These are phyloP conservation scores for Cotoneaster glaucophyllus DNA, from an alignment of 306 rosid species.

Conservation along the genomic window DNA sequence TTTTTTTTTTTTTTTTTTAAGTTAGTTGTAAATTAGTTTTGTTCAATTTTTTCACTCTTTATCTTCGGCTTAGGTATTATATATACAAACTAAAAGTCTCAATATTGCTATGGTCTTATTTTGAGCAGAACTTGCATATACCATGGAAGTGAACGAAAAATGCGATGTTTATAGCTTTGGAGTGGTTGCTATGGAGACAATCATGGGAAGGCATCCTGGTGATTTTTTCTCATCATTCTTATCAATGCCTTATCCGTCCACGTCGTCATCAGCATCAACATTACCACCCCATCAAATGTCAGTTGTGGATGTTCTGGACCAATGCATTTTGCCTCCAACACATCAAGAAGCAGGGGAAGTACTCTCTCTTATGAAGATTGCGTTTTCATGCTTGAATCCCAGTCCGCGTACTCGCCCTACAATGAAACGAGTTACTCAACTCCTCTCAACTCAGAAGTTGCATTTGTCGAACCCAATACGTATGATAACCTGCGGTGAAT, in stretches of 20 bases:
- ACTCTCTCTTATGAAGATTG: not conserved
- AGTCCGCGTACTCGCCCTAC: slow-evolving; percentile 4
- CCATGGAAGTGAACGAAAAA: no score
- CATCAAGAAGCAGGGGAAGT: not conserved
- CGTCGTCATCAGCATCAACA: not conserved
- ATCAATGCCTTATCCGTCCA: not conserved
- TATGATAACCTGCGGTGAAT: not conserved
- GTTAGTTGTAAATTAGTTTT: no score
- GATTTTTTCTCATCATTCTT: not conserved
- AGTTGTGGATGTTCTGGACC: not conserved
- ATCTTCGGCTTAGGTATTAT: no score
- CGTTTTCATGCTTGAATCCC: not conserved
- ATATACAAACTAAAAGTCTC: no score
- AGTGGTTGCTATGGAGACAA: not conserved
- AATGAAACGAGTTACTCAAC: not conserved
- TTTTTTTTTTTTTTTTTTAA: no score
- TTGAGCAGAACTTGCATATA: no score
- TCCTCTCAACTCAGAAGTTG: not conserved
- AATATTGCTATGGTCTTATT: no score
- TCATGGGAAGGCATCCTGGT: not conserved
- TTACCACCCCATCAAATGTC: not conserved
- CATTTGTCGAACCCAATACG: not conserved
- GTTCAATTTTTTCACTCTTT: no score
- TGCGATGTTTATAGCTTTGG: not conserved
- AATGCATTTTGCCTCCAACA: not conserved